Conservation (phyloP, 2,329 filamentous ascomycete genomes). For the Clarireedia sp. region DNA sequence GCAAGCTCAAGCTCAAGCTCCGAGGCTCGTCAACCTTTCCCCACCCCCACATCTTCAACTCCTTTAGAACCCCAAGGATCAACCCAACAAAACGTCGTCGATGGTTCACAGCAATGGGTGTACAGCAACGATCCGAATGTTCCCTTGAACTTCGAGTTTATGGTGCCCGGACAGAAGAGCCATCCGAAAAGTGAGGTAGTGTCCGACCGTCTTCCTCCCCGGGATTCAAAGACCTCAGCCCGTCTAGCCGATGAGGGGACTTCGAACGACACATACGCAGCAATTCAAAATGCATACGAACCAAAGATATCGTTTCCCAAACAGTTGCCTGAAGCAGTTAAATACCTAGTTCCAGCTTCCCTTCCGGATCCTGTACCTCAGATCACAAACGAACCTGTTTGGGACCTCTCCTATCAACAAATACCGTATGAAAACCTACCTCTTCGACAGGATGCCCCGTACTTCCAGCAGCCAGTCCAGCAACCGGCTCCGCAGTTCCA, state of each 20-base stretch:
- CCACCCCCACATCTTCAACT: not conserved
- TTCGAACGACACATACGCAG: not conserved
- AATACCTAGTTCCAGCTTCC: slow-evolving; percentile 3
- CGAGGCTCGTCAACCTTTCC: not conserved
- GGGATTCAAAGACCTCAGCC: not conserved
- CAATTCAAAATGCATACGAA: not conserved
- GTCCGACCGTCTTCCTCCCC: not conserved
- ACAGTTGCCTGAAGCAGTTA: slow-evolving; percentile 5
- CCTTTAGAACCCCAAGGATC: not conserved
- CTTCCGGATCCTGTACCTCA: not conserved
- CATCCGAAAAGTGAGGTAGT: not conserved
- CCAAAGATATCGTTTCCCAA: not conserved
- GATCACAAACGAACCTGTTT: not conserved
- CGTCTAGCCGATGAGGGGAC: not conserved
- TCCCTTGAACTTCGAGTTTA: not conserved
- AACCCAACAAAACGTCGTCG: not conserved
- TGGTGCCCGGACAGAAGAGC: not conserved
- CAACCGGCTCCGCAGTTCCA: not conserved
- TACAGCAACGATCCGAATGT: not conserved
- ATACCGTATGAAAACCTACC: not conserved
- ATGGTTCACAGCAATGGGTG: slow-evolving; percentile 1
- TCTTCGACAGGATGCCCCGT: not conserved
- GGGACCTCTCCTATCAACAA: not conserved
- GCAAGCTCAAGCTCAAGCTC: no score
- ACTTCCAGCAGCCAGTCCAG: not conserved